These are phyloP conservation scores for Populus tremula DNA, from an alignment of 345 rosid species.

Conservation along the genomic window DNA sequence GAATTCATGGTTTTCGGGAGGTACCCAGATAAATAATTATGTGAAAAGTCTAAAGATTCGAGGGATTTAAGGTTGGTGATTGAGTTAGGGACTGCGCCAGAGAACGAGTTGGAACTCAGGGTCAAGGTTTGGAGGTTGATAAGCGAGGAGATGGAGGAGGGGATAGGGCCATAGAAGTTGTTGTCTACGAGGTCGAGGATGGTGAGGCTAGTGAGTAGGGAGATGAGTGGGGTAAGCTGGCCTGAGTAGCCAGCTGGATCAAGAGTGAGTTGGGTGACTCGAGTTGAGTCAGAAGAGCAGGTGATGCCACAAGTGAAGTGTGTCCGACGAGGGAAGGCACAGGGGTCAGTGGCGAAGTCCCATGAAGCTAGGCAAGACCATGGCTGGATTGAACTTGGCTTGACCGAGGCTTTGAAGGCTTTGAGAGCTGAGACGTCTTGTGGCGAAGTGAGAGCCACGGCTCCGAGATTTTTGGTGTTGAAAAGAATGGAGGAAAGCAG, in stretches of 20 bases:
- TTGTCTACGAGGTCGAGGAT: slow-evolving; percentile 73
- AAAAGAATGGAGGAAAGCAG: not conserved
- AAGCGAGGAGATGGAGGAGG: slow-evolving; percentile 61
- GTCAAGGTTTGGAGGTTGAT: slow-evolving; percentile 43
- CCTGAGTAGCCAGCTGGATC: slow-evolving; percentile 85
- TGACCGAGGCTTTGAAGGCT: slow-evolving; percentile 55
- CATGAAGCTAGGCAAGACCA: slow-evolving; percentile 72
- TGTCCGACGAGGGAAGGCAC: slow-evolving; percentile 61
- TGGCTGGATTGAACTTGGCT: slow-evolving; percentile 46
- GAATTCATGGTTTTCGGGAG: slow-evolving; percentile 45
- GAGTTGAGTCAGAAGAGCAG: slow-evolving; percentile 51
- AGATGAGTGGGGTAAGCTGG: slow-evolving; percentile 56
- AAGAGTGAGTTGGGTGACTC: slow-evolving; percentile 63
- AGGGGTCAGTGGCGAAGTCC: slow-evolving; percentile 68
- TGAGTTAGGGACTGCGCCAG: slow-evolving; percentile 54
- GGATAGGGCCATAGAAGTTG: slow-evolving; percentile 59
- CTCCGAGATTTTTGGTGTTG: not conserved
- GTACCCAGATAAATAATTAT: slow-evolving; percentile 58
- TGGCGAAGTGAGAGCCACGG: slow-evolving; percentile 15
- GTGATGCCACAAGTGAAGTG: slow-evolving; percentile 64
- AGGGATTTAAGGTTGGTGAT: slow-evolving; percentile 44
- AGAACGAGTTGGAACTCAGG: slow-evolving; percentile 73
- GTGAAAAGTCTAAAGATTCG: slow-evolving; percentile 57
- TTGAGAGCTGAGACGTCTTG: slow-evolving; percentile 57
- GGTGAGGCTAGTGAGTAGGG: slow-evolving; percentile 48